These are phyloP conservation scores for Russula olivacea DNA, from an alignment of 768 basidiomycete genomes.

Conservation along the genomic window DNA sequence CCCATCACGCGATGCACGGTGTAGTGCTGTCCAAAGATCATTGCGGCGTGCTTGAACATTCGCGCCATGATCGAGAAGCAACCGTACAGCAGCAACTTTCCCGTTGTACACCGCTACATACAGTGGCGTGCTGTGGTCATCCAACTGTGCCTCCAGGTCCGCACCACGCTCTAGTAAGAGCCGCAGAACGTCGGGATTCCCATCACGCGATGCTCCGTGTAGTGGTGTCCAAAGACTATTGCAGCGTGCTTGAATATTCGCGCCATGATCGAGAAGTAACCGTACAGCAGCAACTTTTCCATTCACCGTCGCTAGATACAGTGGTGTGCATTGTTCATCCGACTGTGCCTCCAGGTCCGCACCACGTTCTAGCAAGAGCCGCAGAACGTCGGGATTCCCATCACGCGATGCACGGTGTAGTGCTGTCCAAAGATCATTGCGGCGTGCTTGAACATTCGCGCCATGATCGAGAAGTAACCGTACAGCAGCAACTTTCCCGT, in stretches of 20 bases:
- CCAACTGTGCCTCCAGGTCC: not conserved
- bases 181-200: not conserved
- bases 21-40: too few species aligned
- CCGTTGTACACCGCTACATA: not conserved
- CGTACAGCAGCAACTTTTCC: not conserved
- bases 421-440: not conserved
- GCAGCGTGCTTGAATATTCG: not conserved
- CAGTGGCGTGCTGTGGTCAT: not conserved
- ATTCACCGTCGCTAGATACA: not conserved
- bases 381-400: not conserved
- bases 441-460: not conserved
- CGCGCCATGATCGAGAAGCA: not conserved
- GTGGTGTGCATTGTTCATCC: not conserved
- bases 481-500: not conserved
- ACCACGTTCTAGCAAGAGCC: not conserved
- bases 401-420: not conserved
- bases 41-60: not conserved
- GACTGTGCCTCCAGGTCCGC: not conserved
- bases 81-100: not conserved
- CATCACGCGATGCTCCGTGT: not conserved
- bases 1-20: not conserved
- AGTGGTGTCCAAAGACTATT: not conserved
- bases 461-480: not conserved
- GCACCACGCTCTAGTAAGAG: not conserved
- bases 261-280: not conserved